These are phyloP conservation scores for Salmacisia buchloeana DNA, from an alignment of 1,284 basidiomycete species.

Conservation along the genomic window DNA sequence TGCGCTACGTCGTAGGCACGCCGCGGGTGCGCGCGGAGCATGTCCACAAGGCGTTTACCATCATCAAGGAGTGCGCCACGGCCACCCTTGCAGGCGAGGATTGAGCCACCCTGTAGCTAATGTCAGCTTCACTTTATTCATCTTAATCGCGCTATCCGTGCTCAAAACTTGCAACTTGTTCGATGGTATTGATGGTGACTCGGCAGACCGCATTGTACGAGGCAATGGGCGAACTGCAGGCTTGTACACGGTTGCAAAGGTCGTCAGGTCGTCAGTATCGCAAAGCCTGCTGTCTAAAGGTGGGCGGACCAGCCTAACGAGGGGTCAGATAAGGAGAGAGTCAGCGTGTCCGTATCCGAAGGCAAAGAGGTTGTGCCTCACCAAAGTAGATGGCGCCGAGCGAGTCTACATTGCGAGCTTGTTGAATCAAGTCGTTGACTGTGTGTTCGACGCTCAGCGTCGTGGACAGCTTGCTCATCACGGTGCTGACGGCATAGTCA, in stretches of 20 bases:
- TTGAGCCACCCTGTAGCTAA: background rate
- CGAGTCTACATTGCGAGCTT: constrained; percentile 74
- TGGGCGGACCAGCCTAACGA: constrained; percentile 3
- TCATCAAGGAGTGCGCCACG: constrained; percentile 19
- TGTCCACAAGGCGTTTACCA: constrained; percentile 24
- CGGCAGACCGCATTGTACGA: background rate
- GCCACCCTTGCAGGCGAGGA: background rate
- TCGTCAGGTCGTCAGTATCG: too few species aligned
- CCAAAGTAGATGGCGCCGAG: constrained; percentile 67
- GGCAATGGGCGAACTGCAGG: too few species aligned
- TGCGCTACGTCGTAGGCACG: constrained; percentile 37
- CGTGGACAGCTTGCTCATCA: constrained; percentile 66
- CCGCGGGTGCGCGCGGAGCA: constrained; percentile 27
- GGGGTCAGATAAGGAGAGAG: background rate
- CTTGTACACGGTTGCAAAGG: too few species aligned
- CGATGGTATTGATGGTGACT: background rate
- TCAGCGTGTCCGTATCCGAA: background rate
- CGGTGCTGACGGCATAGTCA: constrained; percentile 67
- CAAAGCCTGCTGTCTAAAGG: too few species aligned
- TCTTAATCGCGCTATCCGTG: too few species aligned
- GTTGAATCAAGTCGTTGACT: constrained; percentile 85
- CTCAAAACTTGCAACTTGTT: too few species aligned
- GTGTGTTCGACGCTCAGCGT: constrained; percentile 83
- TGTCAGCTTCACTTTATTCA: background rate
- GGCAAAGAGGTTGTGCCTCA: constrained; percentile 20